These are phyloP conservation scores for Taxawa tesnikishii DNA, from an alignment of 2,329 filamentous ascomycete species.

Conservation along the genomic window DNA sequence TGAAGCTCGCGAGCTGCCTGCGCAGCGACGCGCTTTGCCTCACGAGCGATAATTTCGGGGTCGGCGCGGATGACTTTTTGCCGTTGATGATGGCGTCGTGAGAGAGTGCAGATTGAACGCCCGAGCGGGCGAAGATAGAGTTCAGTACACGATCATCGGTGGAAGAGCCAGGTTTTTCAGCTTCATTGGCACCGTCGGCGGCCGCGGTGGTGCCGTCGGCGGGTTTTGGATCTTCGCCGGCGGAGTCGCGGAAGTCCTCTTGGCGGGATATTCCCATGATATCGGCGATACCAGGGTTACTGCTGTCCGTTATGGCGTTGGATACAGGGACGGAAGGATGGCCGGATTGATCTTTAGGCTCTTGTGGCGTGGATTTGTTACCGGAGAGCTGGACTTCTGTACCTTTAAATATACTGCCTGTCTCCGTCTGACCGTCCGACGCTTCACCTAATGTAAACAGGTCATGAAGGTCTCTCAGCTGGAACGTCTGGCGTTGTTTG, in stretches of 20 bases:
- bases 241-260: constrained; percentile 31
- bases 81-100: constrained; percentile 85
- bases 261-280: constrained; percentile 30
- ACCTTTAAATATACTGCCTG: constrained; percentile 76
- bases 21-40: constrained; percentile 68
- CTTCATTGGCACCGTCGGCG: constrained; percentile 7
- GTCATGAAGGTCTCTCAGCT: constrained; percentile 81
- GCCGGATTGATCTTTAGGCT: constrained; percentile 11
- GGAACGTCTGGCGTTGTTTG: constrained; percentile 83
- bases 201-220: constrained; percentile 4
- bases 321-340: constrained; percentile 6
- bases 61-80: constrained; percentile 55
- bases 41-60: constrained; percentile 63
- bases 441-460: constrained; percentile 69
- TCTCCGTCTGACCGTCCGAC: constrained; percentile 58
- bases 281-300: constrained; percentile 10
- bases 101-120: constrained; percentile 81
- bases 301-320: not conserved
- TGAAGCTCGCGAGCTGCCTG: constrained; percentile 66
- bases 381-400: constrained; percentile 57
- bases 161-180: constrained; percentile 9
- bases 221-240: constrained; percentile 15
- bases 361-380: constrained; percentile 15
- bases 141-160: constrained; percentile 70
- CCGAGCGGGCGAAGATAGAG: constrained; percentile 74